Base-by-base conservation (phyloP, 1,139 yeast species). In the Casaregolazyma suthepensis region DNA sequence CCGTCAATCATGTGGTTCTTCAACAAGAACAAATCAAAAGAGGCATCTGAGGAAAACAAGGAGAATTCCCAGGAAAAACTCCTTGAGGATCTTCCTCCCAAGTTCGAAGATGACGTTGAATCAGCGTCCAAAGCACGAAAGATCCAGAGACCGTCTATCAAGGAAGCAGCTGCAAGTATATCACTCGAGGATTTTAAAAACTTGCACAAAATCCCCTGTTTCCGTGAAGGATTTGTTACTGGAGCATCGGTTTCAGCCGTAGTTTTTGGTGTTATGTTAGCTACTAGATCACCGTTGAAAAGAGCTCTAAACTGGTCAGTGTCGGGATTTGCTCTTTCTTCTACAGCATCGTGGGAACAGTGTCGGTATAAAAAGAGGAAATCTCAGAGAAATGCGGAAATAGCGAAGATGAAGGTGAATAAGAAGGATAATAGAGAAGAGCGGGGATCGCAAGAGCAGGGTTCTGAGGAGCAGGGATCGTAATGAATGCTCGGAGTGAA, bases 271-370 rank as follows among this genome's bases (percentile, higher is more conserved):
- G 87, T 88, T 42, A 81, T 91, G 52, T 46, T 63, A n/a, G 55
- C 64, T 2, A 81, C 86, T 52, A 87, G 86, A 61, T 82, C 85
- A 61, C 79, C 83, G 43, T 75, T 84, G 1, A 66, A 73, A 6
- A 77, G 79, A 58, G 82, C 94, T 1, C 73, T 82, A 35, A 87
- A 90, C 67, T 91, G 97, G 96, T 84, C 85, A 5, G 76, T 87
- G 51, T 87, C 88, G 46, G 96, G 95, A 3, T 81, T 90, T 60
- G 71, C 87, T 57, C 68, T 89, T 40, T 97, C 96, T 1, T 83
- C 88, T 51, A 76, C 87, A 0, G 83, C 87, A 40, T 88, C 96
- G 0, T 91, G 96, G 96, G 96, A 91, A 68, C 96, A 88, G 69
- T 91, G 98, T 67, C 76, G 96, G 56, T 78, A 82, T 51, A 77